phyloP scores from a whole-genome alignment of 805 yeast genomes.

The Wickerhamiella brachini region DNA sequence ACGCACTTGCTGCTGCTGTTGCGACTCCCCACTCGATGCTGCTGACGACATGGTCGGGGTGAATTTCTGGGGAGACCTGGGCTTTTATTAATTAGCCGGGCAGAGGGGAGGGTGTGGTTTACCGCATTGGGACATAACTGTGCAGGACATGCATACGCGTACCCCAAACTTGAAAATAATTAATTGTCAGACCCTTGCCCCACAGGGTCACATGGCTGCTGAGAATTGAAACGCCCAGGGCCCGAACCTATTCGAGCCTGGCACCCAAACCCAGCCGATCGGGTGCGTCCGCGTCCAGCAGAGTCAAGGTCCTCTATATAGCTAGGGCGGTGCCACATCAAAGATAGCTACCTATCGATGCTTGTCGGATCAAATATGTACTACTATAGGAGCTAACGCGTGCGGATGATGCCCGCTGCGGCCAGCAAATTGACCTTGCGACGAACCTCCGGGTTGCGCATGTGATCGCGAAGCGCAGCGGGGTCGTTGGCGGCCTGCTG shows the following conservation, averaged over 20 bases:
- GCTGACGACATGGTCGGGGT: not conserved
- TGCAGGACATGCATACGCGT: not conserved
- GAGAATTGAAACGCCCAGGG: too few relatives aligned
- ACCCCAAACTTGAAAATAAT: not conserved
- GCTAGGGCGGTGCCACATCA: too few relatives aligned
- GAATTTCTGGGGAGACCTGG: not conserved
- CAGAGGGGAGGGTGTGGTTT: not conserved
- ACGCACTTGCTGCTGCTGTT: slow-evolving; percentile 2
- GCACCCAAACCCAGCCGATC: not conserved
- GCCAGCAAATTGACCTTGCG: slow-evolving; percentile 78
- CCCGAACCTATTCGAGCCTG: too few relatives aligned
- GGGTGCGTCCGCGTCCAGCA: not conserved
- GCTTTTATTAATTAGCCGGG: not conserved
- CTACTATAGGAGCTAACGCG: slow-evolving; percentile 35
- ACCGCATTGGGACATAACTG: not conserved
- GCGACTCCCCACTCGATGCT: not conserved
- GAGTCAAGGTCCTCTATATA: too few relatives aligned
- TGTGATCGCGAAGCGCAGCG: slow-evolving; percentile 92
- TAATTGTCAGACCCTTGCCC: not conserved
- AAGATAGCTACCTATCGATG: not conserved
- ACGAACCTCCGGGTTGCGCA: slow-evolving; percentile 88
- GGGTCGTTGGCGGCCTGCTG: slow-evolving; percentile 92
- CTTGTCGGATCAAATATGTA: not conserved
- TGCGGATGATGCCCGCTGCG: slow-evolving; percentile 94
- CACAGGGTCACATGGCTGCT: not conserved